Percentiles rank a stretch among this genome's conserved stretches.
These are phyloP conservation scores for Fusarium albidum DNA, from an alignment of 2,329 filamentous ascomycete genomes.

Conservation along the genomic window DNA sequence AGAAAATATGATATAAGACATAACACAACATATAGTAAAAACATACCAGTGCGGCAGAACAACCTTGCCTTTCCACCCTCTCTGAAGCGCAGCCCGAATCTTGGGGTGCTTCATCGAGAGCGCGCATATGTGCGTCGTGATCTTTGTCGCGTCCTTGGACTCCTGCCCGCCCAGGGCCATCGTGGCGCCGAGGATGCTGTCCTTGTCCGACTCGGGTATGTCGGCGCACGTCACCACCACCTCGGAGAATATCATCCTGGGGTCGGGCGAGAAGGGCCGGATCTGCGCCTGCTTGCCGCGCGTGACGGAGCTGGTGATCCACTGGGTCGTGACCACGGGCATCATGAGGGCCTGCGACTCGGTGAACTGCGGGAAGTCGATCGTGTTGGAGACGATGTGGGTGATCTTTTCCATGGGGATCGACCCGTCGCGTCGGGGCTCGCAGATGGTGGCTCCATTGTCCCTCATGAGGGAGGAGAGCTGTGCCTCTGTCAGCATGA, in stretches of 20 bases:
- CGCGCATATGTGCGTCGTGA: conserved; percentile 90
- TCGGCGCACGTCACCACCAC: conserved; percentile 85
- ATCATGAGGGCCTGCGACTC: conserved; percentile 79
- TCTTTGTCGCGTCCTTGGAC: conserved; percentile 72
- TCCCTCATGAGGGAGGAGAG: conserved; percentile 53
- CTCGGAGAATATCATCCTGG: conserved; percentile 86
- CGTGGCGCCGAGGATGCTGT: conserved; percentile 89
- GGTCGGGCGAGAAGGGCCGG: conserved; percentile 89
- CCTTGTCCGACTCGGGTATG: conserved; percentile 85
- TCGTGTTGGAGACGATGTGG: conserved; percentile 73
- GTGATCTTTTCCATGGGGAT: conserved; percentile 58
- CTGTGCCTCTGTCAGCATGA: conserved; percentile 41
- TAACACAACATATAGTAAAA: no score
- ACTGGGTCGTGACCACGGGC: conserved; percentile 82
- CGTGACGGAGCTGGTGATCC: conserved; percentile 76
- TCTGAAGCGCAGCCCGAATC: conserved; percentile 68
- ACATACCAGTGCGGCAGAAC: conserved; percentile 90
- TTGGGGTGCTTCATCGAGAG: conserved; percentile 78
- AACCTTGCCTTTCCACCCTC: conserved; percentile 77
- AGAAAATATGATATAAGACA: no score
- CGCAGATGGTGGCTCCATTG: conserved; percentile 60
- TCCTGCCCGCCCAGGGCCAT: conserved; percentile 89
- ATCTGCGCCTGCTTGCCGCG: conserved; percentile 78
- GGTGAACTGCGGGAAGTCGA: conserved; percentile 90
- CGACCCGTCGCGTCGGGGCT: conserved; percentile 57